Evolutionary conservation across 2,329 filamentous ascomycete genomes (phyloP).

Genomic region (Fusarium sacchari): DNA sequence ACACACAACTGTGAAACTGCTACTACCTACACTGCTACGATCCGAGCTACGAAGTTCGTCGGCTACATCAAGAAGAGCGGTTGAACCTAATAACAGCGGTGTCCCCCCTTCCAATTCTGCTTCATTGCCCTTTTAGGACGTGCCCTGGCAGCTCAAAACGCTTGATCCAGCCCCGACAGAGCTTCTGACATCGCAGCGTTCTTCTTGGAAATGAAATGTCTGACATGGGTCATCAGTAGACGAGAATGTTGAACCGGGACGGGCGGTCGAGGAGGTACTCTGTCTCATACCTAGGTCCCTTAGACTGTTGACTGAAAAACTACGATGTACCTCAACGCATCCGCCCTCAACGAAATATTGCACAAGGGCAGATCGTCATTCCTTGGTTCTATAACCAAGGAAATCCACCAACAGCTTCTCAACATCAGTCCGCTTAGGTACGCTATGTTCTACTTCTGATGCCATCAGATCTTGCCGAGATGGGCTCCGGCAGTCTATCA

Average conservation of each 20-base stretch:
- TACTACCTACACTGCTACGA: background rate
- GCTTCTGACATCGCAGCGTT: background rate
- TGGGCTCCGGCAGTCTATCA: background rate
- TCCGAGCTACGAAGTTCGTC: background rate
- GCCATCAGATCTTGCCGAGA: constrained; percentile 12
- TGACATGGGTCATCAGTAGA: background rate
- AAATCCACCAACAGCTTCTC: background rate
- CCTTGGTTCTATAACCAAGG: background rate
- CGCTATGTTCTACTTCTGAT: background rate
- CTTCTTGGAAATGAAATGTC: background rate
- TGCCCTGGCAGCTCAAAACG: background rate
- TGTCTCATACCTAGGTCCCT: constrained; percentile 6
- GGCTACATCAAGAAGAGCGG: background rate
- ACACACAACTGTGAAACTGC: background rate
- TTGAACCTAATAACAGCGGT: background rate
- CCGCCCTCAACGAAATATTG: constrained; percentile 21
- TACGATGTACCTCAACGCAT: constrained; percentile 17
- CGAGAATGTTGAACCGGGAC: background rate
- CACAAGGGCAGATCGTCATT: background rate
- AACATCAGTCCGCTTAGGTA: background rate
- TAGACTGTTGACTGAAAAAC: background rate
- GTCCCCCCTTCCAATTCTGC: constrained; percentile 20
- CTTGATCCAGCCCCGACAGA: background rate
- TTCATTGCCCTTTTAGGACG: constrained; percentile 24
- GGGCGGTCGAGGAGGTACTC: background rate